phyloP scores from a whole-genome alignment of 345 rosid species.

The Salix suchowensis region DNA sequence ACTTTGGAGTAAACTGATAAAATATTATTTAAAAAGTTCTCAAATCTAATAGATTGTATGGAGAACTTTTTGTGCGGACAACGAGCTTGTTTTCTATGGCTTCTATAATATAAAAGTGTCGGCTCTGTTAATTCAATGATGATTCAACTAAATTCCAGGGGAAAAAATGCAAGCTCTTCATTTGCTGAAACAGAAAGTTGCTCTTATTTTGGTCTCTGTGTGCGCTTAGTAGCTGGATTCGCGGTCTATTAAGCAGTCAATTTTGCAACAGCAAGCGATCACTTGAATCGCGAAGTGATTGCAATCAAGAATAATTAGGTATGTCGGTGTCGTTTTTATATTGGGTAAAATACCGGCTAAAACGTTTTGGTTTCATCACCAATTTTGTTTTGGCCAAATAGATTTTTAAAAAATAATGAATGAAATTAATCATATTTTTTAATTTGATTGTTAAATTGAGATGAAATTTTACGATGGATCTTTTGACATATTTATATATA shows the following conservation, averaged over 20 bases:
- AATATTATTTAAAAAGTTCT: neutral
- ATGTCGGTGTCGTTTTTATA: too few species aligned
- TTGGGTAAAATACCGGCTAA: too few species aligned
- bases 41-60: too few species aligned
- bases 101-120: neutral
- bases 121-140: neutral
- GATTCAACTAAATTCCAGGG: neutral
- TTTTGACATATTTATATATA: too few species aligned
- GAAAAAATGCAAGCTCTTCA: neutral
- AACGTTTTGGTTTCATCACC: accelerated
- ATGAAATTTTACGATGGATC: too few species aligned
- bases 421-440: too few species aligned
- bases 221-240: neutral
- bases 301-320: neutral
- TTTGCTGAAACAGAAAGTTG: neutral
- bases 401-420: too few species aligned
- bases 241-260: too few species aligned
- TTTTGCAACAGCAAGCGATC: neutral
- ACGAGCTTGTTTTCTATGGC: neutral
- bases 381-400: too few species aligned
- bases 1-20: too few species aligned
- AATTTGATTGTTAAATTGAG: accelerated
- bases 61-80: too few species aligned
- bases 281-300: neutral
- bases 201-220: neutral